These are phyloP conservation scores for Cercis canadensis DNA, from an alignment of 306 rosid genomes.

Conservation along the genomic window DNA sequence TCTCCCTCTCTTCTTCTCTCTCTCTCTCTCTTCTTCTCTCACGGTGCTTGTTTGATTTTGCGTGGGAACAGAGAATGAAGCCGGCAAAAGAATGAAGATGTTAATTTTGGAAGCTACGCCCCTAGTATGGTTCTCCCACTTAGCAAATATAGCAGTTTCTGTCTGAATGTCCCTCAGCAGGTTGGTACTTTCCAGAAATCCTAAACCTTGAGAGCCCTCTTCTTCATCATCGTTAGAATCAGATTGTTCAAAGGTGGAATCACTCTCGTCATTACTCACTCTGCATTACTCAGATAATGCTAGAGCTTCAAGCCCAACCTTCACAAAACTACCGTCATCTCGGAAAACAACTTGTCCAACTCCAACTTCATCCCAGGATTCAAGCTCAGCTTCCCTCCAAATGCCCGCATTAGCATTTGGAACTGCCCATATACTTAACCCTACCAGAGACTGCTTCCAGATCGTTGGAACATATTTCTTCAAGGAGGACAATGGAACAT, in stretches of 20 bases:
- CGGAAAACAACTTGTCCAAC: slow-evolving; percentile 83
- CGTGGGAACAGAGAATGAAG: no score
- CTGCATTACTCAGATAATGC: slow-evolving; percentile 72
- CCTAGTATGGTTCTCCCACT: slow-evolving; percentile 96
- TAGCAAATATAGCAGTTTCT: slow-evolving; percentile 85
- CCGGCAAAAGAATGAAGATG: no score
- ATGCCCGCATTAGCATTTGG: slow-evolving; percentile 63
- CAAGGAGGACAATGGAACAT: slow-evolving; percentile 70
- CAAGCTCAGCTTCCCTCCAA: slow-evolving; percentile 94
- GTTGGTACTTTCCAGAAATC: slow-evolving; percentile 76
- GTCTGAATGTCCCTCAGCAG: slow-evolving; percentile 78
- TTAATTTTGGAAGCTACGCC: slow-evolving; percentile 94
- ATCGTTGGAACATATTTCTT: slow-evolving; percentile 68
- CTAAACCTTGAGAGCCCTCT: slow-evolving; percentile 68
- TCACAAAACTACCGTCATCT: slow-evolving; percentile 77
- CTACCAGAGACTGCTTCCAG: slow-evolving; percentile 77
- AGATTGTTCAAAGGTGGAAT: slow-evolving; percentile 63
- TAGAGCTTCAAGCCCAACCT: slow-evolving; percentile 68
- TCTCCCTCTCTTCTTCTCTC: no score
- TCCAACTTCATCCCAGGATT: slow-evolving; percentile 79
- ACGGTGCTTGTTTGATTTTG: no score
- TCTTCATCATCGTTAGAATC: slow-evolving; percentile 76
- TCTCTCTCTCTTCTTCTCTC: no score
- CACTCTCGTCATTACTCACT: slow-evolving; percentile 56
- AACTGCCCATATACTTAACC: slow-evolving; percentile 82